Base-by-base conservation (phyloP, 2,329 filamentous ascomycete species). In the Colletotrichum navitas region DNA sequence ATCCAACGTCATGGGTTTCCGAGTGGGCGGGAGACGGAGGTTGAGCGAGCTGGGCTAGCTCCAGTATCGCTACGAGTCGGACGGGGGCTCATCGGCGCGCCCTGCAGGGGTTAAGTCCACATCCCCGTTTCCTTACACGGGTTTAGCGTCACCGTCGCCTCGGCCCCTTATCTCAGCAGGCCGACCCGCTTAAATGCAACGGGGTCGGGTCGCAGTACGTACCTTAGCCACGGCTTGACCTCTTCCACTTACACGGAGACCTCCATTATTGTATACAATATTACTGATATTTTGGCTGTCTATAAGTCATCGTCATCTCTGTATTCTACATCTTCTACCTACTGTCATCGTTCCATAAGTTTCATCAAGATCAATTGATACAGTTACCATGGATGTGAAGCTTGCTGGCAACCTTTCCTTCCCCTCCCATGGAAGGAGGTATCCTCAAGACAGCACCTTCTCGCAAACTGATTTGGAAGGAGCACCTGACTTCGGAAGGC, bases 1-100 rank as follows among this genome's bases (percentile, higher is more conserved):
- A 68, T 71, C 63, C 63, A 65, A 68, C 68, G 68, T 73, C 68
- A 73, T 73, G 68, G 71, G 68, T 45, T 71, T 70, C 59, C 65
- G 34, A 60, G 41, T 70, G 71, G 66, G 61, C 68, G 68, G 68
- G 64, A 68, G 39, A 71, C 56, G 49, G 65, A 69, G 60, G 69
- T 72, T 68, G 59, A 71, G 68, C 58, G 59, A 71, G 69, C 65
- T 63, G 66, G 65, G 69, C 59, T 69, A 72, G 65, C 69, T 72
- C 54, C 65, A 72, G 54, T 41, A 47, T 71, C 32, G 65, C 65
- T 71, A 32, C 68, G 68, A 71, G 58, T 71, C 68, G 64, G 59
- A 68, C 59, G 65, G 68, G 68, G 65, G 26, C 54, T 59, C 49
- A 62, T 71, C 52, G 64, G 63, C 29, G 66, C 65, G 59, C 54